A percentile compares a stretch with the other conserved stretches of the same genome.
phyloP scores from a whole-genome alignment of 2,329 filamentous ascomycete species.

The Anthostomella pinea region DNA sequence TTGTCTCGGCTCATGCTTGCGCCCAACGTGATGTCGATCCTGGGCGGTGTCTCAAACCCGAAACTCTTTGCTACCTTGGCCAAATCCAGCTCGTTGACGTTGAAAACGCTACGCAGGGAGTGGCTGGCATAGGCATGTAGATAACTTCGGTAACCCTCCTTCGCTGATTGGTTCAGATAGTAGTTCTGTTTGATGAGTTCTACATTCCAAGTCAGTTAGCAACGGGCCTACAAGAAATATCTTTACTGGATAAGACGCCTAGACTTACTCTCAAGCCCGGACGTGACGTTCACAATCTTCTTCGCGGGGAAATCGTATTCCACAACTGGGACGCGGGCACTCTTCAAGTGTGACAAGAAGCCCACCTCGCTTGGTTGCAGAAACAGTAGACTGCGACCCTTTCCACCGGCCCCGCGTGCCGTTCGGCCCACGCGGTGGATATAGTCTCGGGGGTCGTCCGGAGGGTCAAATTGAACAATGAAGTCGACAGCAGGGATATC shows the following conservation, averaged over 20 bases:
- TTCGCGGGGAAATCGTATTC: conserved; percentile 93
- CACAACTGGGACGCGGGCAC: conserved; percentile 86
- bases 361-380: conserved; percentile 88
- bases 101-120: conserved; percentile 77
- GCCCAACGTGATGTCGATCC: conserved; percentile 75
- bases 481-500: conserved; percentile 96
- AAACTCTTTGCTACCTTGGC: conserved; percentile 83
- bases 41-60: conserved; percentile 72
- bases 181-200: conserved; percentile 93
- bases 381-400: conserved; percentile 89
- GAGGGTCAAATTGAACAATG: conserved; percentile 94
- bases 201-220: no score
- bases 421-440: conserved; percentile 89
- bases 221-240: no score
- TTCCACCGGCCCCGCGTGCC: conserved; percentile 77
- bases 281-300: conserved; percentile 88
- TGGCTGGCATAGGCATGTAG: conserved; percentile 93
- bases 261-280: conserved; percentile 92
- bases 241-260: no score
- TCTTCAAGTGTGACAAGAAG: conserved; percentile 87
- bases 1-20: conserved; percentile 73
- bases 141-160: conserved; percentile 82
- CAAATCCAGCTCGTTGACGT: conserved; percentile 69
- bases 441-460: conserved; percentile 69
- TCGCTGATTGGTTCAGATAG: conserved; percentile 85